Base-by-base conservation (phyloP, 2,329 filamentous ascomycete genomes). In the Arthroderma sp. region DNA sequence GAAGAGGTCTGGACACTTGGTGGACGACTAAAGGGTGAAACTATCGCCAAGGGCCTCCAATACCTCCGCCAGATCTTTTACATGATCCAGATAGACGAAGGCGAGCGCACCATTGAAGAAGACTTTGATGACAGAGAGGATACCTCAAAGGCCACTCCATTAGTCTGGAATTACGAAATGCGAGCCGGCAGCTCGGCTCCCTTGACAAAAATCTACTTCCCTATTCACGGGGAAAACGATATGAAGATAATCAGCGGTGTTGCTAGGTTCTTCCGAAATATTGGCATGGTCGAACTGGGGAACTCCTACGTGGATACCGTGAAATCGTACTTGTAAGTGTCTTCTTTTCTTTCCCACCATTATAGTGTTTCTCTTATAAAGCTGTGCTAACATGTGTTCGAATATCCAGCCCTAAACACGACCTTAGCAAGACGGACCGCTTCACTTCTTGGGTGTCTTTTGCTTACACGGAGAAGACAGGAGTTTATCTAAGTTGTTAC, bases 1-100 rank as follows among this genome's bases (percentile, higher is more conserved):
- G 34, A 44, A 11, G 47, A 49, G 6, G 34, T 50, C 10, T 55
- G 52, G 52, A 54, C 53, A 11, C 47, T 55, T 6, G 53, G 49
- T 1, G 51, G 51, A 6, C 40, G 37, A 30, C 36, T 53, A 2
- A 31, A 5, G 7, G 47, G 39, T 15, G 30, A 45, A 6, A 50
- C 48, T 8, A 52, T 42, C 0, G 4, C 44, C 1, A 31, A 36
- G 3, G 52, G 52, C 0, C 31, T 55, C 10, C n/a, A 44, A 5
- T 48, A 51, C 29, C 29, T 55, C 10, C 43, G 37, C 3, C 48
- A 53, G 10, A 28, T 55, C 6, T 55, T 30, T 6, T 8, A 34
- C 3, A 31, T 47, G 6, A 42, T 44, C 29, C 29, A 9, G 8
- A 4, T 47, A 5, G 8, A 37, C 5, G 45, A 47, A 34, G 45